Base-by-base conservation (phyloP, 495 filamentous ascomycete species). In the Tuber brumale region DNA sequence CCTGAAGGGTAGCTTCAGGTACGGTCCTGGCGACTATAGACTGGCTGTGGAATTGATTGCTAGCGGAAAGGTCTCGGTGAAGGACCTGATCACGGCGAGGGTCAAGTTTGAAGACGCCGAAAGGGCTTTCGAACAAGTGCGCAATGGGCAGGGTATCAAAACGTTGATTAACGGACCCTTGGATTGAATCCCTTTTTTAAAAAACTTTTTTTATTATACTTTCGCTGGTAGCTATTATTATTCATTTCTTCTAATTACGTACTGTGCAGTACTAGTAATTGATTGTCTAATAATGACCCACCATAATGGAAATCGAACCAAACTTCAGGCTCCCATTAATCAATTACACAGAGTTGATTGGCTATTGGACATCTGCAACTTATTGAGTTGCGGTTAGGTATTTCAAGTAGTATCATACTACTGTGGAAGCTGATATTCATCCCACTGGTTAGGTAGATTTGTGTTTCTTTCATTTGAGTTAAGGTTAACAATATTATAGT, bases 81-180 rank as follows among this genome's bases (percentile, higher is more conserved):
- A 91, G 86, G 85, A 87, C 79, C 85, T 97, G 31, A 89, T 97
- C 69, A 91, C 89, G 23, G 86, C 87, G 75, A 87, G 90, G 57
- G 89, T 95, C 35, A 85, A 86, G 69, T 94, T 97, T 82, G 86
- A 89, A 82, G 85, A 93, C 73, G 92, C 92, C 8, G 89, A 92
- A 81, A 84, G 90, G 77, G 94, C 94, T 3, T 96, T 94, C 85
- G 88, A 92, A 82, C 90, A 90, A 84, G 89, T 92, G 23, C 91
- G 90, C 85, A 87, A 86, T 72, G 93, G 92, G 1, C 87, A 92
- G 84, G 93, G 92, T 21, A 94, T 95, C 80, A 97, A 97, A 89
- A 90, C 90, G 41, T 81, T 95, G 76, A 96, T 97, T 82, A 89
- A 89, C 51, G 93, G 93, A 1, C 88, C 88, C 2, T 88, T 87